These are phyloP conservation scores for Trichoderma reesei DNA, from an alignment of 495 filamentous ascomycete genomes.

Conservation along the genomic window DNA sequence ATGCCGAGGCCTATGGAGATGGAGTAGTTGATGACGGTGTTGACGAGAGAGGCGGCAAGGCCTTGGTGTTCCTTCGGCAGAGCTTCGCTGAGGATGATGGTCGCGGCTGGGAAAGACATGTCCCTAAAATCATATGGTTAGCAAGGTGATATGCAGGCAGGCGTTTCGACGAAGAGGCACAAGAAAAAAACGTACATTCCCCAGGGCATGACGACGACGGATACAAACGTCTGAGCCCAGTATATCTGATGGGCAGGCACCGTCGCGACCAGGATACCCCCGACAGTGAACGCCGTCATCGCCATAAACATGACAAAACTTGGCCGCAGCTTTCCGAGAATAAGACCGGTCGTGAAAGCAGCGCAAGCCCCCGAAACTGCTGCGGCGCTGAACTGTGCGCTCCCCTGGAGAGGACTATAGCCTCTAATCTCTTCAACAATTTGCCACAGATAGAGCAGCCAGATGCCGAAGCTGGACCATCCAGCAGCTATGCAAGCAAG, in stretches of 20 bases:
- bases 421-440: constrained; percentile 42
- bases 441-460: constrained; percentile 45
- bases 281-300: constrained; percentile 38
- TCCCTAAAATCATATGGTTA: constrained; percentile 11
- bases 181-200: constrained; percentile 35
- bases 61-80: constrained; percentile 53
- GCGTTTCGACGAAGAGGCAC: neutral
- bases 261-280: constrained; percentile 36
- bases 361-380: constrained; percentile 36
- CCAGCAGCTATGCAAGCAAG: constrained; percentile 44
- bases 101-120: constrained; percentile 30
- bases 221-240: constrained; percentile 53
- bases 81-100: constrained; percentile 48
- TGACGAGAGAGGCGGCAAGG: constrained; percentile 35
- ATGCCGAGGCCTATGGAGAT: constrained; percentile 38
- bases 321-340: constrained; percentile 30
- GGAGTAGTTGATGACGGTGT: constrained; percentile 34
- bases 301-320: constrained; percentile 41
- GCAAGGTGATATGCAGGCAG: neutral
- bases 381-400: constrained; percentile 34
- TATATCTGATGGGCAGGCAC: constrained; percentile 41
- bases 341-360: constrained; percentile 33
- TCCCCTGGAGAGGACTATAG: constrained; percentile 35
- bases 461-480: constrained; percentile 53
- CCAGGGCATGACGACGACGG: constrained; percentile 44